Evolutionary conservation across 495 filamentous ascomycete species (phyloP), one percentile per base, ranked within the genome.

Genomic region (Neurospora sp.): DNA sequence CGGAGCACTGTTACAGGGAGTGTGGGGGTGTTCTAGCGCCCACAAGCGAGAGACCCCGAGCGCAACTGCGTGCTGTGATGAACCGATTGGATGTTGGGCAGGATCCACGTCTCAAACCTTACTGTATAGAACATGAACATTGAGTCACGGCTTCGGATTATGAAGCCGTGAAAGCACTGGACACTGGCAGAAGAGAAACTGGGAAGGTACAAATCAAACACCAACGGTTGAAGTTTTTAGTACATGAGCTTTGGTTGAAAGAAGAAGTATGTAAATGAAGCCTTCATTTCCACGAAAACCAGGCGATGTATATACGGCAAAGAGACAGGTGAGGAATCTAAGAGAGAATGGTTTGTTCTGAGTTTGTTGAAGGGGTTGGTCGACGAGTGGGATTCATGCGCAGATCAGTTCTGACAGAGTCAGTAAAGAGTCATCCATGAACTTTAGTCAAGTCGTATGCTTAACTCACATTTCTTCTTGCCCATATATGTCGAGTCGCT

Each of bases 401-500:
- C 9, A 4, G 45, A 2, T 5, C n/a, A 31, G 12, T 35, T 65
- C 53, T 65, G 53, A 16, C 8, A 65, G 35, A 3, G 14, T 65
- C 12, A 65, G 27, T 8, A 65, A 35, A 6, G 17, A 45, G 8
- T 16, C 22, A 8, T 65, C 48, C 9, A 10, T 14, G 1, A 65
- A 31, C 14, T 65, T 35, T 0, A 2, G 27, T 7, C 53, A 35
- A 8, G 53, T 35, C 12, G 12, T 8, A 35, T 0, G 12, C 14
- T 65, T 3, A 8, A 72, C 76, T 78, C 69, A 79, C 78, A 81
- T 44, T 81, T 81, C 76, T 84, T 86, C 71, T 83, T 86, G 74
- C 87, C 88, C 80, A 94, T 84, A 75, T 92, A 87, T 74, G 91
- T 86, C 20, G 88, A 84, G 79, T 97, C 93, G 71, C 90, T 93